Evolutionary conservation across 2,329 filamentous ascomycete genomes (phyloP), one percentile per base, ranked within the genome.

Genomic region (Fusarium keratoplasticum): DNA sequence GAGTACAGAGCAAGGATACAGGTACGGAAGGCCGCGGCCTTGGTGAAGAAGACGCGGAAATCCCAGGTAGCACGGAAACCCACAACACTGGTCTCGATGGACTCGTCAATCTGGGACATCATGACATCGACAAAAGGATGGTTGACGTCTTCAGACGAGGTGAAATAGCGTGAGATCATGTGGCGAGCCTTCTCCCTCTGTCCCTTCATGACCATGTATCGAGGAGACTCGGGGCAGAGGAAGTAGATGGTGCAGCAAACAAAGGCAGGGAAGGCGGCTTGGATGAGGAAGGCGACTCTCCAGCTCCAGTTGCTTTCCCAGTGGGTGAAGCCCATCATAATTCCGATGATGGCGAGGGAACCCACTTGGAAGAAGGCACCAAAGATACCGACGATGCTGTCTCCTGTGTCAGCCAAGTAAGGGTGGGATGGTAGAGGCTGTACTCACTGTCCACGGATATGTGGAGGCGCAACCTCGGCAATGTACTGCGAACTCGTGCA

Each of bases 361-460:
- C 75, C 74, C 18, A 76, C 74, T n/a, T 77, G 75, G 57, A 74
- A 77, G 60, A 71, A 77, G 20, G 75, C 75, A 10, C 75, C 75
- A 47, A 77, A 77, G 9, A 76, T 67, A 16, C 74, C 75, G 4
- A 76, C 73, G 6, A 77, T 65, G 13, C 72, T 70, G 3, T 1
- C 5, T 4, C 5, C 18, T 2, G 2, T 11, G 40, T 70, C 5
- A 70, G n/a, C 1, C 6, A 27, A 22, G 11, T 4, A 18, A 29
- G 2, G n/a, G 3, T 16, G 13, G 0, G 3, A 29, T 8, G 14
- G 2, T 3, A 6, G 5, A 8, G 11, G 6, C 0, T 6, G 3
- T 10, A 69, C 68, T 66, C 25, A 70, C 66, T 70, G 58, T 33
- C 74, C 74, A n/a, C 75, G 71, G 1, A 77, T 63, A 10, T 77